A percentile compares a stretch with the other conserved stretches of the same genome.
Evolutionary conservation across 2,329 filamentous ascomycete species (phyloP).

Genomic region (Botrytis porri): DNA sequence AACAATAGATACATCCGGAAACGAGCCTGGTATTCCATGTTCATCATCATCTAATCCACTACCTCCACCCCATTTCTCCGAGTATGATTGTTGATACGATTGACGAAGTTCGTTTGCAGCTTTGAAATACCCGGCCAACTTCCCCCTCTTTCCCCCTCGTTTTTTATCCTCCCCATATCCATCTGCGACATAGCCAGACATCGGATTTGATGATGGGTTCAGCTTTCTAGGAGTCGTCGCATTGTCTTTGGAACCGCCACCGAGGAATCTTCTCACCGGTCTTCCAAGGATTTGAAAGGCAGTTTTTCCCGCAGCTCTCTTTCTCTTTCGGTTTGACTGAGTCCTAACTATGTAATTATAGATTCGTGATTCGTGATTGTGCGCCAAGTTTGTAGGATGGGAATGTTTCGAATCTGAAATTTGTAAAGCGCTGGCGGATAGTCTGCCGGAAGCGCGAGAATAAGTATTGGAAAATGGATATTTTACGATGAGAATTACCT

Average conservation of each 20-base stretch:
- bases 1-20: conserved; percentile 80
- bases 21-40: conserved; percentile 66
- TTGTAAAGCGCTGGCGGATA: conserved; percentile 28
- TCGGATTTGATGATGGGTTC: conserved; percentile 38
- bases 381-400: conserved; percentile 67
- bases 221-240: conserved; percentile 32
- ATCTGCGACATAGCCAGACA: conserved; percentile 35
- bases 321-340: conserved; percentile 54
- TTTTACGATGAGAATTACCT: conserved; percentile 13
- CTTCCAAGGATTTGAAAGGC: conserved; percentile 33
- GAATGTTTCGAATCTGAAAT: conserved; percentile 72
- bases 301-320: conserved; percentile 39
- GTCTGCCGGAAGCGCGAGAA: conserved; percentile 21
- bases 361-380: conserved; percentile 71
- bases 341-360: conserved; percentile 69
- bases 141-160: conserved; percentile 71
- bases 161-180: conserved; percentile 44
- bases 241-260: conserved; percentile 39
- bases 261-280: conserved; percentile 38
- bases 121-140: conserved; percentile 69
- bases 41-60: conserved; percentile 44
- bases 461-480: conserved; percentile 26
- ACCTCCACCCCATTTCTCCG: conserved; percentile 46
- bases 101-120: conserved; percentile 71
- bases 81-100: conserved; percentile 57